Evolutionary conservation across 805 yeast species (phyloP), one percentile per base, ranked within the genome.

Genomic region (Metschnikowia arizonensis): DNA sequence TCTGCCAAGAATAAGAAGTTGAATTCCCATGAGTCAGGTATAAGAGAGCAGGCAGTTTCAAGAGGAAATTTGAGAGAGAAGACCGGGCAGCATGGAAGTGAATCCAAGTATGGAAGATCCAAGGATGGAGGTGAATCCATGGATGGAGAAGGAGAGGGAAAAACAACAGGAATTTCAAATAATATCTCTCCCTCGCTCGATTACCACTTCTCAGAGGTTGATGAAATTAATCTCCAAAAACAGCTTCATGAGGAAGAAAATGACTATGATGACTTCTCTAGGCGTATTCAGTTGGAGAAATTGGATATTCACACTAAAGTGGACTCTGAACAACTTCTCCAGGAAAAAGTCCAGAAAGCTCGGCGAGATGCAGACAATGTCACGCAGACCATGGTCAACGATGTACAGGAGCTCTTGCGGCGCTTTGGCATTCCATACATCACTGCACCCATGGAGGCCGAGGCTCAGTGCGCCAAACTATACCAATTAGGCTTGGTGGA

Each of bases 391-490:
- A 93, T 93, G 97, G 77, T 91, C 19, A 72, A 74, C 31, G 98
- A 93, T 59, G 93, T 95, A 15, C 97, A 93, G 64, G 96, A 89
- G 50, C 69, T 93, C 33, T 69, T 93, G 7, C 77, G 85, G 24
- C 66, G 91, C 44, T 93, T 93, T 71, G 99, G 99, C 1, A 85
- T 93, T 4, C 99, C 99, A 0, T 93, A 80, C 54, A 77, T 93
- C 8, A 87, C 96, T 0, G 97, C 99, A 0, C 99, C 99, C 1
- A 88, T 88, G 90, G 99, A 93, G 65, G 99, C 99, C 1, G 99
- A 93, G 66, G 98, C 99, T 0, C 99, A 93, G 59, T 93, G 99
- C 66, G 97, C 96, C 0, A 87, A 84, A 52, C 65, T 93, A 5
- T 63, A 80, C 32, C 59, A 64, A n/a, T 62, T 89, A 18, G 79